These are phyloP conservation scores for Eimeria sp. DNA, from an alignment of 169 alveolate genomes.

Conservation along the genomic window DNA sequence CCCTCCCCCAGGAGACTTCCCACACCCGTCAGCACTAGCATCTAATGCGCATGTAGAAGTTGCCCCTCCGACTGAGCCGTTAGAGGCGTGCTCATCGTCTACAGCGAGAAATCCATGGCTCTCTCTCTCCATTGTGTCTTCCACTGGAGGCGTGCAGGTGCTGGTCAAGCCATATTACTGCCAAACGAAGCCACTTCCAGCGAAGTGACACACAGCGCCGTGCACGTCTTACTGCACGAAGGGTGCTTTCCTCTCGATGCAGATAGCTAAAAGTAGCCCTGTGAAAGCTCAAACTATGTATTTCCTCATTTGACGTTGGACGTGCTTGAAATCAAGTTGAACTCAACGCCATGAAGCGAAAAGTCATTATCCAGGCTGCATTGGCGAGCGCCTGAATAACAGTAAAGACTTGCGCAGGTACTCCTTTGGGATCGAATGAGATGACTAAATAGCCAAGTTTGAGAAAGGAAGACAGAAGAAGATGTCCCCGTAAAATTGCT, in stretches of 20 bases:
- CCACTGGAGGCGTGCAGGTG: not conserved
- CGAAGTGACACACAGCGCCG: not conserved
- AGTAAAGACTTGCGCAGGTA: not conserved
- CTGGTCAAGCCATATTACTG: conserved; percentile 21
- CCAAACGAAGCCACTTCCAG: not conserved
- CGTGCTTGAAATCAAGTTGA: not conserved
- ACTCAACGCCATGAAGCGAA: conserved; percentile 4
- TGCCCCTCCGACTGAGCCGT: not conserved
- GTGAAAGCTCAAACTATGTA: not conserved
- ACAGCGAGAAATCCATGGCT: conserved; percentile 31
- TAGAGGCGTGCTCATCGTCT: conserved; percentile 14
- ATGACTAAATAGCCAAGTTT: not conserved
- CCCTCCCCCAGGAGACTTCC: not conserved
- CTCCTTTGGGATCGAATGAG: not conserved
- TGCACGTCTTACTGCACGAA: not conserved
- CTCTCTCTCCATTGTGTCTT: not conserved
- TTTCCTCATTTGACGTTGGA: not conserved
- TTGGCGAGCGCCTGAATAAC: conserved; percentile 6
- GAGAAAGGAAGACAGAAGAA: not conserved
- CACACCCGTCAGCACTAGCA: conserved; percentile 10
- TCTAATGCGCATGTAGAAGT: conserved; percentile 1
- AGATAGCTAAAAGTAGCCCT: not conserved
- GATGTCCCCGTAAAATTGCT: not conserved
- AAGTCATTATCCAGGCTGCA: not conserved
- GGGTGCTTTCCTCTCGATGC: not conserved